phyloP scores from a whole-genome alignment of 1,284 basidiomycete genomes.

The Agroathelia rolfsii region DNA sequence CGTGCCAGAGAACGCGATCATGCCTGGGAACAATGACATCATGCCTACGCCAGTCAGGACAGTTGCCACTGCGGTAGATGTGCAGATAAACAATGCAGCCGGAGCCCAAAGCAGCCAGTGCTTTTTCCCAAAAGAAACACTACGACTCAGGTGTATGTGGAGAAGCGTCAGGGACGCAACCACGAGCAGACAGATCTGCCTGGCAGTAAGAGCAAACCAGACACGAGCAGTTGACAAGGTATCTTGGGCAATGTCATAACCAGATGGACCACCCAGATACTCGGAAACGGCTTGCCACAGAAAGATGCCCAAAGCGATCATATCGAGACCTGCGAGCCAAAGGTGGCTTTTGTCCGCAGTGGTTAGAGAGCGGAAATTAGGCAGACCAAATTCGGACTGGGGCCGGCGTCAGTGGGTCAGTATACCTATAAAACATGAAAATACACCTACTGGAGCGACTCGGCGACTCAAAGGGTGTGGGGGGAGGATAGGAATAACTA shows the following conservation, averaged over 20 bases:
- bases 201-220: slow-evolving; percentile 52
- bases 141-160: slow-evolving; percentile 56
- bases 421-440: slow-evolving; percentile 9
- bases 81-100: slow-evolving; percentile 37
- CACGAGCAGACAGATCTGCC: slow-evolving; percentile 56
- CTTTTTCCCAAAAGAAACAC: slow-evolving; percentile 51
- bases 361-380: slow-evolving; percentile 54
- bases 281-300: slow-evolving; percentile 55
- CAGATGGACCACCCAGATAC: slow-evolving; percentile 33
- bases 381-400: slow-evolving; percentile 62
- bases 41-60: slow-evolving; percentile 45
- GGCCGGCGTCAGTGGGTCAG: slow-evolving; percentile 14
- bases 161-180: slow-evolving; percentile 50
- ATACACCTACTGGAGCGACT: slow-evolving; percentile 48
- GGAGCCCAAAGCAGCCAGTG: slow-evolving; percentile 68
- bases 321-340: slow-evolving; percentile 57
- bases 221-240: slow-evolving; percentile 43
- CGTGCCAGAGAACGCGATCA: slow-evolving; percentile 44
- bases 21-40: slow-evolving; percentile 47
- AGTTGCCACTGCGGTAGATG: slow-evolving; percentile 48
- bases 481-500: slow-evolving; percentile 60
- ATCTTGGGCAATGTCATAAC: slow-evolving; percentile 32
- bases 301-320: slow-evolving; percentile 49
- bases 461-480: slow-evolving; percentile 60
- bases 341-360: slow-evolving; percentile 58